Evolutionary conservation across 208 protist genomes (phyloP).

Genomic region (Polymyxa betae): DNA sequence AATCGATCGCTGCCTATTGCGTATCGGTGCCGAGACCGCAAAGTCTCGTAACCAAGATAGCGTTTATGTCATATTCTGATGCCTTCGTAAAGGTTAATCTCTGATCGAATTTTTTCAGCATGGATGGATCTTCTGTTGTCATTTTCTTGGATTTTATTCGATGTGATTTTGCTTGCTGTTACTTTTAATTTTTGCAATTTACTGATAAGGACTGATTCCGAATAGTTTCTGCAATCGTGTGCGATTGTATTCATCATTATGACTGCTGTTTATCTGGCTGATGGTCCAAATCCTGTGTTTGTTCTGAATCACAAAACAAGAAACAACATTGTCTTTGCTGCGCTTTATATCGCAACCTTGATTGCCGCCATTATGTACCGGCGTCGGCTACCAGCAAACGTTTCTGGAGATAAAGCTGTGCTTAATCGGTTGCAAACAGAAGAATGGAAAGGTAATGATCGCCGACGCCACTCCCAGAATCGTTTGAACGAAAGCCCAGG

Average conservation of each 20-base stretch:
- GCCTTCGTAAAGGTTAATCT: too few relatives aligned
- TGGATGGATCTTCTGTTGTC: too few relatives aligned
- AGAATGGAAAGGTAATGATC: constrained; percentile 66
- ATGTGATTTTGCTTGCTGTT: too few relatives aligned
- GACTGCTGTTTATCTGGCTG: constrained; percentile 44
- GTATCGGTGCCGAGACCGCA: too few relatives aligned
- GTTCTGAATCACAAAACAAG: background rate
- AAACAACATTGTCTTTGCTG: background rate
- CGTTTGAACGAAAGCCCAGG: background rate
- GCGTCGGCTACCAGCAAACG: background rate
- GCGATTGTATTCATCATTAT: background rate
- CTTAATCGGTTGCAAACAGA: constrained; percentile 83
- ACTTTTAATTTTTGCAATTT: too few relatives aligned
- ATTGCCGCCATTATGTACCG: background rate
- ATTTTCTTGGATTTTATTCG: too few relatives aligned
- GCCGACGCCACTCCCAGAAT: background rate
- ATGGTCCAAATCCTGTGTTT: constrained; percentile 27
- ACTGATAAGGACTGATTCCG: too few relatives aligned
- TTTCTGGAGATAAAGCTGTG: constrained; percentile 41
- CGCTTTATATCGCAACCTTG: background rate
- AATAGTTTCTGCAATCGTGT: too few relatives aligned
- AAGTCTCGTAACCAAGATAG: too few relatives aligned
- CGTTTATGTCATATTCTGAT: too few relatives aligned
- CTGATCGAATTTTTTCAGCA: too few relatives aligned
- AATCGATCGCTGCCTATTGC: too few relatives aligned